Evolutionary conservation across 1,284 basidiomycete genomes (phyloP), one percentile per base, ranked within the genome.

Genomic region (Cutaneotrichosporon arboriforme): DNA sequence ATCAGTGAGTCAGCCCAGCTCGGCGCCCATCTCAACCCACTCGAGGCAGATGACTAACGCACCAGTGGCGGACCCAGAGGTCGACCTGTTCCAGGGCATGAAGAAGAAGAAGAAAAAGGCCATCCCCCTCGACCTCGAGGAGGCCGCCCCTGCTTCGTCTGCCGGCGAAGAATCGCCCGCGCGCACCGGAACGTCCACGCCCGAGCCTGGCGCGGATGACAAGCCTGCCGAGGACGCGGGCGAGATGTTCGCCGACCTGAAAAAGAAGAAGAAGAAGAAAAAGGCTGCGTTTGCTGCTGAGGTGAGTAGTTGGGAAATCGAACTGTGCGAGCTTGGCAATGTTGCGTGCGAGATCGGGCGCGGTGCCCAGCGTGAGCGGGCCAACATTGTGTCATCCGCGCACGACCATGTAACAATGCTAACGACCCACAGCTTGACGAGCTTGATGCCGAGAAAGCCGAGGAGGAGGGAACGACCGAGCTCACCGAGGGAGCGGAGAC

Each of bases 381-480:
- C n/a, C n/a, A n/a, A n/a, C n/a, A n/a, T n/a, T n/a, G n/a, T 39
- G 56, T 59, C 34, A n/a, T 40, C 41, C 21, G 12, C 41, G 9
- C 41, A 23, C 41, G 14, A 18, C 36, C 8, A 5, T 18, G 1
- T 14, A 21, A 17, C 31, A 45, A 12, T 14, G 15, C 51, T 49
- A 21, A 49, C 54, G 14, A n/a, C n/a, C 46, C 55, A 10, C 10
- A 55, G 69, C 64, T 68, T 55, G 74, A 77, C 48, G 73, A 77
- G 50, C 71, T 73, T 38, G 74, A 69, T 13, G 70, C 69, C 5
- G 69, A 70, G 44, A 81, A 82, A 21, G 86, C 86, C 49, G 81
- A 81, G 15, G 79, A 74, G 13, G 85, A 87, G 62, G 89, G 90
- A 63, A 82, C 80, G 4, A 87, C 91, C 9, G 87, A 93, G 77